Evolutionary conservation across 176 grass and related monocot genomes (phyloP), one percentile per base, ranked within the genome.

Genomic region (Phragmites australis): DNA sequence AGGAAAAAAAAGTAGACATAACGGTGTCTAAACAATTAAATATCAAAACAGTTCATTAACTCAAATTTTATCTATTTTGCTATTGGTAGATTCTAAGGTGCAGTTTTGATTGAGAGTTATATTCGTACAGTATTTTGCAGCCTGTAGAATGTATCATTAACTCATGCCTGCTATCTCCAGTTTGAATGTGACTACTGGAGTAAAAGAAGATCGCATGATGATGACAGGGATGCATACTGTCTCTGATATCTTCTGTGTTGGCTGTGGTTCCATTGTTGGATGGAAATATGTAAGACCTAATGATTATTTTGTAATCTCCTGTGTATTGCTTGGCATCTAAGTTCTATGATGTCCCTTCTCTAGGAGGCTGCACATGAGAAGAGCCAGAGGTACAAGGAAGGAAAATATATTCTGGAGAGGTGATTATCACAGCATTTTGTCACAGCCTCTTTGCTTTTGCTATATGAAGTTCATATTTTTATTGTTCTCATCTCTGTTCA

Each of bases 321-420:
- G 21, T 85, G 17, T 83, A 74, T 71, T 83, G 46, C 44, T 40
- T 64, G 34, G 70, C 48, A 31, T 79, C 62, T 74, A 46, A 49
- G 13, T 69, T 72, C 47, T 84, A 49, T 89, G 57, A 65, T 75
- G 39, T 44, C 21, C 84, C 56, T 84, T 65, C 55, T 88, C 34
- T 88, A 99, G 97, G 88, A 76, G 61, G 65, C 88, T 79, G 93
- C 97, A 31, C 84, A 91, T 62, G 93, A 95, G 10, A 96, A 99
- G 82, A 31, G 1, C 65, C 93, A 99, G 84, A 96, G 88, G 89
- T 99, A 99, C 88, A 99, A 99, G 80, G 96, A 99, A 94, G 93
- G 97, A 15, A 99, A 99, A 82, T 93, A 91, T 69, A 93, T 99
- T 75, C 82, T 99, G 62, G 96, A 99, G 82, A 99, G 97, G 97